phyloP scores from a whole-genome alignment of 768 basidiomycete species.

The Rhizopogon rudus region DNA sequence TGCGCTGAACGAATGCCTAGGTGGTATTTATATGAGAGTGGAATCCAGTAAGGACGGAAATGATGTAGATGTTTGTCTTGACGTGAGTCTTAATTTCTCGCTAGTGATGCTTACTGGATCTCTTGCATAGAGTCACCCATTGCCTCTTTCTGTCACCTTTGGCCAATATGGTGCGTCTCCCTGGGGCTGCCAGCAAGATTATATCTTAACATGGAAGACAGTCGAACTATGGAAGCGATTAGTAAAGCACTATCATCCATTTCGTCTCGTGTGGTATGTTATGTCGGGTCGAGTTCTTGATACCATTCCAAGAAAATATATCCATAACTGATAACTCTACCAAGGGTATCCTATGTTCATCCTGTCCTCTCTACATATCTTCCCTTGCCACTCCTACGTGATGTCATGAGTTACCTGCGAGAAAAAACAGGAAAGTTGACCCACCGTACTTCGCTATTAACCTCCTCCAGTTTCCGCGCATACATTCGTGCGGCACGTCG shows the following conservation, averaged over 20 bases:
- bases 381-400: conserved; percentile 15
- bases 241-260: conserved; percentile 52
- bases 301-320: conserved; percentile 35
- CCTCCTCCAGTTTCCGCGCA: conserved; percentile 49
- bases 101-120: neutral
- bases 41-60: conserved; percentile 22
- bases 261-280: conserved; percentile 45
- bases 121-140: conserved; percentile 44
- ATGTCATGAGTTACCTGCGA: neutral
- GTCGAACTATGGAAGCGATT: conserved; percentile 47
- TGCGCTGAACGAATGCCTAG: conserved; percentile 11
- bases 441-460: conserved; percentile 57
- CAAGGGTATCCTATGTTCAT: conserved; percentile 6
- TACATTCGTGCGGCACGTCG: conserved; percentile 68
- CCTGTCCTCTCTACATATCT: conserved; percentile 22
- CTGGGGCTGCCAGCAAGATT: neutral
- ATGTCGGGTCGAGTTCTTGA: conserved; percentile 44
- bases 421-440: conserved; percentile 17
- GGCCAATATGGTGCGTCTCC: conserved; percentile 45
- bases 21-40: conserved; percentile 21
- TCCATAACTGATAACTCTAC: conserved; percentile 4
- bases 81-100: neutral
- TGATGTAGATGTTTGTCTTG: neutral
- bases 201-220: conserved; percentile 14
- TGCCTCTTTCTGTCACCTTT: conserved; percentile 48